These are phyloP conservation scores for Chalciporus sp. DNA, from an alignment of 1,284 basidiomycete species.

Conservation along the genomic window DNA sequence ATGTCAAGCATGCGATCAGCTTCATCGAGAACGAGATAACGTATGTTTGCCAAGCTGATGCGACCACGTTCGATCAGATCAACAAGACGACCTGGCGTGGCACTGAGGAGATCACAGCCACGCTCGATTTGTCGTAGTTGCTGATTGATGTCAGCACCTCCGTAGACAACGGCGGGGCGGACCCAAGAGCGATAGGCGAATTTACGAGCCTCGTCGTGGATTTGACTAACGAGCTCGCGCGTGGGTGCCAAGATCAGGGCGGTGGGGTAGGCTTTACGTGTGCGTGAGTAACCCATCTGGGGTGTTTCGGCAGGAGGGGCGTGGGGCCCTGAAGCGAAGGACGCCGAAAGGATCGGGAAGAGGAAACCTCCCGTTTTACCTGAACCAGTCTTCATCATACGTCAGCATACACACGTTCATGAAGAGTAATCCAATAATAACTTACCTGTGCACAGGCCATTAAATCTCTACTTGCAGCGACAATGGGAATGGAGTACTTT, in stretches of 20 bases:
- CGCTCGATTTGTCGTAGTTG: conserved; percentile 95
- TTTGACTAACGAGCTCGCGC: conserved; percentile 98
- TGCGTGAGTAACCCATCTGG: conserved; percentile 59
- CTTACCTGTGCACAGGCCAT: conserved; percentile 98
- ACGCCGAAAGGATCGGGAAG: conserved; percentile 97
- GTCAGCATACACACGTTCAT: conserved; percentile 8
- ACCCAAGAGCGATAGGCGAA: conserved; percentile 99
- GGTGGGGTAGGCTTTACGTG: conserved; percentile 93
- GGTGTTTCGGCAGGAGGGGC: conserved; percentile 60
- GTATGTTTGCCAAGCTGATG: conserved; percentile 95
- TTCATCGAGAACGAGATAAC: conserved; percentile 98
- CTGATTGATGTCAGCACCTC: conserved; percentile 96
- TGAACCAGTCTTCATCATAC: conserved; percentile 82
- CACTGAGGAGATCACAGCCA: conserved; percentile 95
- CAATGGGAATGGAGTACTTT: conserved; percentile 99
- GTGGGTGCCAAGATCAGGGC: conserved; percentile 97
- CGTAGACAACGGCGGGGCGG: conserved; percentile 97
- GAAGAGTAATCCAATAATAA: conserved; percentile 7
- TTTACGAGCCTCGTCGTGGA: conserved; percentile 99
- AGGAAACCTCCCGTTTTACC: conserved; percentile 99
- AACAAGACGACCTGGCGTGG: conserved; percentile 98
- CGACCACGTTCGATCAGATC: conserved; percentile 98
- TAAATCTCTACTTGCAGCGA: conserved; percentile 88
- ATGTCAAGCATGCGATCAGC: conserved; percentile 99
- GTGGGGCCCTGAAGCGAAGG: conserved; percentile 84